Base-by-base conservation (phyloP, 805 yeast genomes). In the Lachancea sp. region DNA sequence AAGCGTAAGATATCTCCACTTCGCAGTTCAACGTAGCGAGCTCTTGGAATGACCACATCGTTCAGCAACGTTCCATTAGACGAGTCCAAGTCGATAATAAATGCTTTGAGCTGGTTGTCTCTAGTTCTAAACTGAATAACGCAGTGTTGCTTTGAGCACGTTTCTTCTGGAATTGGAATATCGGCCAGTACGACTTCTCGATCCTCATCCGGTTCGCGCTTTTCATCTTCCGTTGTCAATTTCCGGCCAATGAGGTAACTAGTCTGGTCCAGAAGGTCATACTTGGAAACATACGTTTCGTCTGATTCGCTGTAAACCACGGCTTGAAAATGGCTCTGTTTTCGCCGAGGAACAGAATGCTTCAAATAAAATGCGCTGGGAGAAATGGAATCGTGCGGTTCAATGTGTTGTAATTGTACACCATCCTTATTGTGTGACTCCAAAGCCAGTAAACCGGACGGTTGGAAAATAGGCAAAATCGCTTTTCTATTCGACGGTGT, bases 61-160 rank as follows among this genome's bases (percentile, higher is more conserved):
- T 72, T 72, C 29, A 73, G 43, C 6, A 50, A 46, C 1, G 78
- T 72, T 0, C 76, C 76, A 50, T 72, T 68, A 6, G 72, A 63
- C 1, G 75, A 69, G 17, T 70, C 71, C 24, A 73, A 50, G 45
- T 73, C 77, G 29, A 71, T 68, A 7, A 73, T 41, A 43, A 69
- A 73, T 5, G 69, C 68, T n/a, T 51, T 50, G 19, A 58, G 38
- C 16, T 38, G 20, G 16, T 37, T 48, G 4, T 47, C 36, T 11
- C 47, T 45, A n/a, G 49, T 35, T 22, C 72, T 53, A 45, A 68
- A 72, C 45, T 72, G 77, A 6, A 73, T 56, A 0, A 61, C 77
- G 16, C 76, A 75, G 48, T 73, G 78, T 47, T 72, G 75, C 35
- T 66, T 65, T 0, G 74, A 68, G 38, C 70, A 65, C 1, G 64